Evolutionary conservation across 1,139 yeast species (phyloP), one percentile per base, ranked within the genome.

Genomic region (Groenewaldozyma sp.): DNA sequence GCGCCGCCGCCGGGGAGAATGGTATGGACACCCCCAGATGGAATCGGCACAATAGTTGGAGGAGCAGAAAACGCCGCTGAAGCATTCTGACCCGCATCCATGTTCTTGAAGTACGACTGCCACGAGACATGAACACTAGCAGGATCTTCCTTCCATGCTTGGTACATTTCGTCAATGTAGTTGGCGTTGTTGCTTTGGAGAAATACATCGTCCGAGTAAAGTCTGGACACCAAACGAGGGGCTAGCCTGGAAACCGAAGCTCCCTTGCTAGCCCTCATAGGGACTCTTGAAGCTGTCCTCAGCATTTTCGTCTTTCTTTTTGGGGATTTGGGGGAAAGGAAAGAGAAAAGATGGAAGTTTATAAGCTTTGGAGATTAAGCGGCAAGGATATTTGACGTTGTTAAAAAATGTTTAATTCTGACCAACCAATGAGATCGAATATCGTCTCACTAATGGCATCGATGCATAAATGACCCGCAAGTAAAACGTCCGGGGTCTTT

Each of bases 81-180:
- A 26, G 93, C 76, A 24, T 78, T 75, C 37, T 68, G 66, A 45
- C 78, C 78, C 45, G 76, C 70, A 52, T 81, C 86, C 63, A 91
- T 70, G 70, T 91, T 91, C 65, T 81, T 82, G 72, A 91, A 91
- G 67, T 93, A 91, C 22, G 96, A 55, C 52, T 86, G 82, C 99
- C 99, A 91, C 21, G 97, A 88, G 34, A 80, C 79, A 62, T 91
- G 99, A 36, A 91, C 99, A 40, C 91, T 77, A 39, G 71, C 51
- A 24, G 98, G 98, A 60, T 93, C 97, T 51, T 78, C 63, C 58
- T 77, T 74, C 97, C 97, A 91, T 37, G 95, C 91, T 49, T 78
- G 76, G 64, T 87, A 93, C 99, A 91, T 91, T 66, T 91, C 97
- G 63, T 91, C 99, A 54, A 93, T 82, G 65, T 91, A 91, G 56